Percentiles rank a stretch among this genome's conserved stretches.
These are phyloP conservation scores for Rhypophila decipiens DNA, from an alignment of 495 filamentous ascomycete genomes.

Conservation along the genomic window DNA sequence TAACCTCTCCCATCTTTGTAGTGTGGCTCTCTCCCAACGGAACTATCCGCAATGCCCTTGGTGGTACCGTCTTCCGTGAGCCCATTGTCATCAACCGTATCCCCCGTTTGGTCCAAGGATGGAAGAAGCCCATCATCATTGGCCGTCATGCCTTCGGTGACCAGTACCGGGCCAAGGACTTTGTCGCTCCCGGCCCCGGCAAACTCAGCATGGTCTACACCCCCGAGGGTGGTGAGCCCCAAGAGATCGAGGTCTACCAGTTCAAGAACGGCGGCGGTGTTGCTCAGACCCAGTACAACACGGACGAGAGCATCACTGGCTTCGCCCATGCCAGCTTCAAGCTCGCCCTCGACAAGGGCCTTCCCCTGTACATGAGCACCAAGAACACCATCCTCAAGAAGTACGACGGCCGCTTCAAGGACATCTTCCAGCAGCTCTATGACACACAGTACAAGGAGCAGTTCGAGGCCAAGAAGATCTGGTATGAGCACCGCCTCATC, in stretches of 20 bases:
- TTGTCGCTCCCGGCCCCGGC: slow-evolving; percentile 71
- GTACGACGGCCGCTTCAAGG: slow-evolving; percentile 97
- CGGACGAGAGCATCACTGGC: slow-evolving; percentile 84
- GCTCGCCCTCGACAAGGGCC: slow-evolving; percentile 74
- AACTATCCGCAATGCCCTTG: slow-evolving; percentile 92
- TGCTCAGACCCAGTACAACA: slow-evolving; percentile 95
- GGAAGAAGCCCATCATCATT: slow-evolving; percentile 98
- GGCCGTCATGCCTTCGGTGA: slow-evolving; percentile 98
- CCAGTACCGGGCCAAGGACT: slow-evolving; percentile 94
- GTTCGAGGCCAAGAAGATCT: slow-evolving; percentile 87
- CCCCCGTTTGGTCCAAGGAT: slow-evolving; percentile 87
- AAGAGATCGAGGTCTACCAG: slow-evolving; percentile 83
- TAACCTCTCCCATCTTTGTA: not conserved
- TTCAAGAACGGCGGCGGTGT: slow-evolving; percentile 81
- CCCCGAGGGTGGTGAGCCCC: slow-evolving; percentile 71
- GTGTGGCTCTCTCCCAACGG: slow-evolving; percentile 99
- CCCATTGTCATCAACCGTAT: slow-evolving; percentile 93
- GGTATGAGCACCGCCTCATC: slow-evolving; percentile 98
- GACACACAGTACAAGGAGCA: slow-evolving; percentile 77
- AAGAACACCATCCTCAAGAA: slow-evolving; percentile 99
- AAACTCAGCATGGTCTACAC: slow-evolving; percentile 93
- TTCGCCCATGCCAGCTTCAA: slow-evolving; percentile 97
- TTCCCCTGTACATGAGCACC: slow-evolving; percentile 97
- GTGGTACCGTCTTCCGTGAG: slow-evolving; percentile 96
- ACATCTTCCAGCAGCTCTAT: slow-evolving; percentile 97